phyloP scores from a whole-genome alignment of 495 filamentous ascomycete species.

The Neurospora hispaniola region DNA sequence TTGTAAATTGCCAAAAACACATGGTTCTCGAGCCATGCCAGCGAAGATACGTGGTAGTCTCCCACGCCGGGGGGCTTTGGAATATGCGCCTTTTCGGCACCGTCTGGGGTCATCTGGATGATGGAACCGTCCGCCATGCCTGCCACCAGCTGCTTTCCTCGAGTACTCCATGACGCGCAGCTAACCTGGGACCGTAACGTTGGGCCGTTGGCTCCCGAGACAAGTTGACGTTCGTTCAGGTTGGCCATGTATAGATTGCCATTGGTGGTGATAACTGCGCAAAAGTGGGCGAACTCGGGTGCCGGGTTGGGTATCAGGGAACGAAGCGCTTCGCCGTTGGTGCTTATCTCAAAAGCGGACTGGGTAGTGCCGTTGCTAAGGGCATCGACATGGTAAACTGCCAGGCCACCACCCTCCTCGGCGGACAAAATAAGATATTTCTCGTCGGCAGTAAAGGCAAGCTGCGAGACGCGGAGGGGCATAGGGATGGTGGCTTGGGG shows the following conservation, averaged over 20 bases:
- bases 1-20: constrained; percentile 72
- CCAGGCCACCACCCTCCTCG: constrained; percentile 71
- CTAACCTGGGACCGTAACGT: constrained; percentile 65
- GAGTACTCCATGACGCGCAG: constrained; percentile 83
- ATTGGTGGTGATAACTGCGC: constrained; percentile 68
- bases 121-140: constrained; percentile 74
- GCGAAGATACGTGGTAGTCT: constrained; percentile 66
- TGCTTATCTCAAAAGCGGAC: constrained; percentile 58
- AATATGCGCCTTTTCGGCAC: constrained; percentile 61
- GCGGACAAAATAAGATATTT: constrained; percentile 73
- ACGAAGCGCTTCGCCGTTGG: constrained; percentile 63
- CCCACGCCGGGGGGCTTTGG: constrained; percentile 64
- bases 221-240: constrained; percentile 50
- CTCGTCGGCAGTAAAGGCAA: constrained; percentile 82
- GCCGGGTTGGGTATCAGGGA: constrained; percentile 74
- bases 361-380: constrained; percentile 57
- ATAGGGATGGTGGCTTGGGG: constrained; percentile 64
- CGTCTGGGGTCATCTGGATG: constrained; percentile 74
- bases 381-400: constrained; percentile 63
- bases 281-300: constrained; percentile 47
- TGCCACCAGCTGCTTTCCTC: constrained; percentile 85
- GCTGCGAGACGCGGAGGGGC: constrained; percentile 69
- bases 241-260: constrained; percentile 80
- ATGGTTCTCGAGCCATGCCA: constrained; percentile 83
- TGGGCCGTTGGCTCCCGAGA: constrained; percentile 52